Evolutionary conservation across 805 yeast genomes (phyloP).

Genomic region (Lipomyces lipofer): DNA sequence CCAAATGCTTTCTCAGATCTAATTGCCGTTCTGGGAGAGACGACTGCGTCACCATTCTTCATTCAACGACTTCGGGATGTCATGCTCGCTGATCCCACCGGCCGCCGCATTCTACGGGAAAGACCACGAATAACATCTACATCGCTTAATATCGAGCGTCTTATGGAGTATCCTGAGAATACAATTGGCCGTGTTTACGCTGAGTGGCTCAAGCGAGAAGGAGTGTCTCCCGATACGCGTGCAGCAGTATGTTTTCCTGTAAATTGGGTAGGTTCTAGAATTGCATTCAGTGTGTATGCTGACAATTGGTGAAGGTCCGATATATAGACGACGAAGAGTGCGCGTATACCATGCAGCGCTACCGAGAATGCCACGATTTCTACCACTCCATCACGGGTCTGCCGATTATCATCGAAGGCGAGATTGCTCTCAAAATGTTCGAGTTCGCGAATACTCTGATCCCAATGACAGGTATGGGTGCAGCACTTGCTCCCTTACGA

Average conservation of each 20-base stretch:
- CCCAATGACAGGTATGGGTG: constrained; percentile 94
- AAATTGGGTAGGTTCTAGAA: neutral
- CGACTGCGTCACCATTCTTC: constrained; percentile 74
- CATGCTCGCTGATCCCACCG: constrained; percentile 75
- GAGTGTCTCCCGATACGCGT: constrained; percentile 91
- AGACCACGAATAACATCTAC: constrained; percentile 80
- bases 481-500: constrained; percentile 82
- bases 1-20: constrained; percentile 35
- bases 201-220: constrained; percentile 79
- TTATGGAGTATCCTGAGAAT: constrained; percentile 60
- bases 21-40: constrained; percentile 63
- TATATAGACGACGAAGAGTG: constrained; percentile 87
- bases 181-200: constrained; percentile 80
- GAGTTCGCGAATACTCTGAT: constrained; percentile 90
- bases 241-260: constrained; percentile 54
- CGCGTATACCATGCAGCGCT: constrained; percentile 90
- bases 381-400: constrained; percentile 89
- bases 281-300: neutral
- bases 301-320: constrained; percentile 46
- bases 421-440: constrained; percentile 76
- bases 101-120: constrained; percentile 75
- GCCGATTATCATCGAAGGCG: constrained; percentile 95
- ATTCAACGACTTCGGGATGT: constrained; percentile 60
- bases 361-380: constrained; percentile 95
- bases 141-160: constrained; percentile 61